Percentiles rank a stretch among this genome's conserved stretches.
Conservation (phyloP, 352 stramenopile species). For the Phytophthora meadii region DNA sequence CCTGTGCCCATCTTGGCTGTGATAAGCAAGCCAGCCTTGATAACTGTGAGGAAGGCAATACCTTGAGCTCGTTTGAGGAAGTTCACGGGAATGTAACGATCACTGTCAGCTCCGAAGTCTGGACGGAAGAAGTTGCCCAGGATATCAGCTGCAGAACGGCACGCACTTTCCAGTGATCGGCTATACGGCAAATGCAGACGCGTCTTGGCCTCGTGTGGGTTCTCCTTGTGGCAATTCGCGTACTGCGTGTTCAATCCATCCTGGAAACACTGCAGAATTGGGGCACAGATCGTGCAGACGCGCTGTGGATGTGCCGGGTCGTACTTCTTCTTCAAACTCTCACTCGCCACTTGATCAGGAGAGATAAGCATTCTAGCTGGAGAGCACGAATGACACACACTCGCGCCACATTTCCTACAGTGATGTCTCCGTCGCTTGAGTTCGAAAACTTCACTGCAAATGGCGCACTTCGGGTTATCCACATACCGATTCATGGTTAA, state of each 20-base stretch:
- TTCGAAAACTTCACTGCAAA: conserved; percentile 85
- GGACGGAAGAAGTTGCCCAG: conserved; percentile 84
- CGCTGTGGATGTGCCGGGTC: conserved; percentile 77
- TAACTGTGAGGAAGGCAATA: conserved; percentile 86
- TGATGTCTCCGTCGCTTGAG: conserved; percentile 73
- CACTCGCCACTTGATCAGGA: conserved; percentile 58
- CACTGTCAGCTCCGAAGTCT: conserved; percentile 68
- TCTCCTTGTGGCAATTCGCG: conserved; percentile 86
- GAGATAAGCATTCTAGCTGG: conserved; percentile 81
- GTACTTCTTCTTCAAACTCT: conserved; percentile 62
- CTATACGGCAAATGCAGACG: conserved; percentile 79
- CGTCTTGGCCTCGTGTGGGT: conserved; percentile 75
- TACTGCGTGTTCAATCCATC: conserved; percentile 72
- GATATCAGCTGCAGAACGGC: conserved; percentile 77
- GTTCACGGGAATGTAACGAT: conserved; percentile 79
- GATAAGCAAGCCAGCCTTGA: conserved; percentile 87
- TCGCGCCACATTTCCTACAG: conserved; percentile 78
- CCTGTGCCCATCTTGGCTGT: conserved; percentile 84
- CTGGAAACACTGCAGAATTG: conserved; percentile 79
- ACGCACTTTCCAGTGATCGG: conserved; percentile 79
- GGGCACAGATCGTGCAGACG: conserved; percentile 84
- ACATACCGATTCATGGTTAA: conserved; percentile 48
- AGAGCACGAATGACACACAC: conserved; percentile 73
- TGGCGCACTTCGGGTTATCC: conserved; percentile 72
- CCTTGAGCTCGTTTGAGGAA: conserved; percentile 86